Base-by-base conservation (phyloP, 1,139 yeast species). In the Hemisphaericaspora subhashii region DNA sequence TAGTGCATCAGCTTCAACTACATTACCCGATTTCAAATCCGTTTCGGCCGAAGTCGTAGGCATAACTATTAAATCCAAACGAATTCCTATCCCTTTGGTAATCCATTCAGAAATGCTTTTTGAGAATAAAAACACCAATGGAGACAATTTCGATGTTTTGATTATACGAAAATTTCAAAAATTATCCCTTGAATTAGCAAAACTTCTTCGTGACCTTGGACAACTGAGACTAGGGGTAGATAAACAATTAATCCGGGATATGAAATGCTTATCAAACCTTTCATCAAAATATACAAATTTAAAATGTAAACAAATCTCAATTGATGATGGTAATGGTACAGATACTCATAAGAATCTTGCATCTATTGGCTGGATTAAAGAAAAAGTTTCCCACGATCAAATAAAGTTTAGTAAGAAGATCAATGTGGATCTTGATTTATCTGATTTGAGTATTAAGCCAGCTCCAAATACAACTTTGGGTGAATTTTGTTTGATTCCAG, bases 401-500 rank as follows among this genome's bases (percentile, higher is more conserved):
- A 31, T 39, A 2, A 45, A 43, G 15, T 41, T 34, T 29, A 38
- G 21, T 24, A 52, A 51, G 29, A 31, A 41, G 4, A 40, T 53
- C n/a, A 29, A 28, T 3, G n/a, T 53, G 4, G 36, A 38, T 5
- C 25, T 52, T 1, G 50, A 53, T 36, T 37, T 53, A 15, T 45
- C 48, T 10, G 43, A 45, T 31, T 42, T 45, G 6, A 28, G 42
- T 24, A 29, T 35, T 21, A 43, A 38, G 15, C 32, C 18, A 12
- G 9, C 15, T 3, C 32, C 32, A 21, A 47, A 47, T 11, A 39
- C 39, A 6, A 43, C 38, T 7, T 38, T 47, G 22, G 43, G 48
- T 14, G 60, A 60, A n/a, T 60, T 64, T 36, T 60, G 66, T 33
- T 51, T 69, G 16, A 56, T 66, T 4, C 75, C 75, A 0, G 70